Percentiles rank a stretch among this genome's conserved stretches.
These are phyloP conservation scores for Sporothrix brunneoviolacea DNA, from an alignment of 2,329 filamentous ascomycete species.

Conservation along the genomic window DNA sequence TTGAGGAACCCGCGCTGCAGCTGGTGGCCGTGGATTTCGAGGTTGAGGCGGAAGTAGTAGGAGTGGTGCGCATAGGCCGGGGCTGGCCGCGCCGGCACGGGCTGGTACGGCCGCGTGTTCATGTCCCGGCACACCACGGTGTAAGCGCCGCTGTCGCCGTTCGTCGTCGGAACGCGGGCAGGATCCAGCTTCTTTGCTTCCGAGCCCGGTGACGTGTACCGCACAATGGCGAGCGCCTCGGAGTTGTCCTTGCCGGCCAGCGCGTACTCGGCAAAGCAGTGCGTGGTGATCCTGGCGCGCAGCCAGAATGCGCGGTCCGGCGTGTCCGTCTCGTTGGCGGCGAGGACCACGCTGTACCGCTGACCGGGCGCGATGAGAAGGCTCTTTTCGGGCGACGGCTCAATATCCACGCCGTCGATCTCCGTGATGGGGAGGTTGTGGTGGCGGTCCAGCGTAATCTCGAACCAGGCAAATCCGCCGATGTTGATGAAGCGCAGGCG, in stretches of 20 bases:
- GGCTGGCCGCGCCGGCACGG: slow-evolving; percentile 35
- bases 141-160: slow-evolving; percentile 26
- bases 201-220: slow-evolving; percentile 33
- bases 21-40: slow-evolving; percentile 53
- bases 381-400: slow-evolving; percentile 50
- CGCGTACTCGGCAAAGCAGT: slow-evolving; percentile 50
- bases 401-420: slow-evolving; percentile 61
- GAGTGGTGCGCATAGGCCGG: slow-evolving; percentile 43
- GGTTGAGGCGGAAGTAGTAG: slow-evolving; percentile 50
- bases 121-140: slow-evolving; percentile 44
- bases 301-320: slow-evolving; percentile 56
- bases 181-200: slow-evolving; percentile 1
- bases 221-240: slow-evolving; percentile 43
- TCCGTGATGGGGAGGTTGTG: slow-evolving; percentile 50
- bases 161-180: slow-evolving; percentile 26
- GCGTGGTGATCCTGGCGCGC: slow-evolving; percentile 53
- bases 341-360: slow-evolving; percentile 61
- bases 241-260: slow-evolving; percentile 35
- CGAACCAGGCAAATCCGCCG: slow-evolving; percentile 65
- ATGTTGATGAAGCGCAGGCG: slow-evolving; percentile 63
- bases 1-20: slow-evolving; percentile 55
- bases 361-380: slow-evolving; percentile 64
- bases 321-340: slow-evolving; percentile 46
- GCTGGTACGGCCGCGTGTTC: slow-evolving; percentile 38
- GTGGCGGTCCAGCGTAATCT: slow-evolving; percentile 64